These are phyloP conservation scores for Fusarium sp. DNA, from an alignment of 2,329 filamentous ascomycete genomes.

Conservation along the genomic window DNA sequence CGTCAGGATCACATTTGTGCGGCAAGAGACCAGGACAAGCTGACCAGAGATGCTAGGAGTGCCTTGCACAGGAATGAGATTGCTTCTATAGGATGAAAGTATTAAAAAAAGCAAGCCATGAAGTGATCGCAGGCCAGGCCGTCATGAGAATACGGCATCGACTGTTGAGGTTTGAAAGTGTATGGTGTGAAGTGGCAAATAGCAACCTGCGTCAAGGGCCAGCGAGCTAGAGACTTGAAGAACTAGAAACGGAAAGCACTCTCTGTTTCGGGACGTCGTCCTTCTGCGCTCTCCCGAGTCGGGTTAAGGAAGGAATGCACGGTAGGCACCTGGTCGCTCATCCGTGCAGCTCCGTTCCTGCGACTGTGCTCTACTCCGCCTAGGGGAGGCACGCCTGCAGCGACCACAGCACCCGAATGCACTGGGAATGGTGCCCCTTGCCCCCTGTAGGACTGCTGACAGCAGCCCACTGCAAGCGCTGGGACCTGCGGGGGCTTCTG, in stretches of 20 bases:
- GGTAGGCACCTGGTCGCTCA: slow-evolving; percentile 8
- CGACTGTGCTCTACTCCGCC: slow-evolving; percentile 28
- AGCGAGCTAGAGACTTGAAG: slow-evolving; percentile 1
- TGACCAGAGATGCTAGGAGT: background rate
- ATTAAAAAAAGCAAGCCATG: slow-evolving; percentile 8
- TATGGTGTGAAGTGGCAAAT: slow-evolving; percentile 39
- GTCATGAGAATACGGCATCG: slow-evolving; percentile 3
- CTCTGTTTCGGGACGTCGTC: slow-evolving; percentile 33
- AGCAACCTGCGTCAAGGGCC: slow-evolving; percentile 2
- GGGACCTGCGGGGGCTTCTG: slow-evolving; percentile 11
- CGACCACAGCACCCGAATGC: slow-evolving; percentile 12
- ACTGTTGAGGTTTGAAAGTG: slow-evolving; percentile 9
- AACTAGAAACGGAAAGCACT: slow-evolving; percentile 37
- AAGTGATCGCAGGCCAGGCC: slow-evolving; percentile 21
- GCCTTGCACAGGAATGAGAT: background rate
- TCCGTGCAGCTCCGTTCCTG: slow-evolving; percentile 16
- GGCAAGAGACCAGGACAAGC: slow-evolving; percentile 10
- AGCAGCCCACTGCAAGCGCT: slow-evolving; percentile 41
- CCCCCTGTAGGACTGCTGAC: slow-evolving; percentile 31
- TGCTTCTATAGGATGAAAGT: background rate
- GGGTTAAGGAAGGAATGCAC: slow-evolving; percentile 11
- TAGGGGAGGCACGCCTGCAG: slow-evolving; percentile 4
- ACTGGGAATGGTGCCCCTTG: slow-evolving; percentile 11
- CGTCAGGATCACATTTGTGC: slow-evolving; percentile 3
- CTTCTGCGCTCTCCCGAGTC: slow-evolving; percentile 22